A percentile compares a stretch with the other conserved stretches of the same genome.
phyloP scores from a whole-genome alignment of 2,329 filamentous ascomycete genomes.

The Orbilia quercus region DNA sequence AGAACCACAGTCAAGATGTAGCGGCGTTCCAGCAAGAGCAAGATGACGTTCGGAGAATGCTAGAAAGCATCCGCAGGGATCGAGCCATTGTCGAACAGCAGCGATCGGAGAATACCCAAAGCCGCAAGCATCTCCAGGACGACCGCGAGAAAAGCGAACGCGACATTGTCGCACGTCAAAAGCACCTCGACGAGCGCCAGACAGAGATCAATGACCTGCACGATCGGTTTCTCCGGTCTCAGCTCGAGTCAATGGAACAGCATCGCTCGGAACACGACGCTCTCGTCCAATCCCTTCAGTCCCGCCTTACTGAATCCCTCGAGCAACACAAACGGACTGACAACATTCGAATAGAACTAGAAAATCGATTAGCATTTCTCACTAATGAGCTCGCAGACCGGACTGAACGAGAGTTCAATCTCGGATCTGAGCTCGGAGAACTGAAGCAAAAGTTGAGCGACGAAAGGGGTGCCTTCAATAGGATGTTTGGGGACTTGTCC shows the following conservation, averaged over 20 bases:
- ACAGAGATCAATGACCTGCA: slow-evolving; percentile 41
- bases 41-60: slow-evolving; percentile 27
- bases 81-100: slow-evolving; percentile 33
- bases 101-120: slow-evolving; percentile 31
- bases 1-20: slow-evolving; percentile 24
- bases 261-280: slow-evolving; percentile 43
- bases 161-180: slow-evolving; percentile 4
- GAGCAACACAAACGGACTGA: slow-evolving; percentile 38
- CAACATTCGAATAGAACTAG: slow-evolving; percentile 30
- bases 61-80: slow-evolving; percentile 25
- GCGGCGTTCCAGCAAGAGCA: slow-evolving; percentile 26
- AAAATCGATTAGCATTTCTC: slow-evolving; percentile 36
- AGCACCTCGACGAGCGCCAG: slow-evolving; percentile 37
- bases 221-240: slow-evolving; percentile 45
- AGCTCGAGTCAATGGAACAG: slow-evolving; percentile 42
- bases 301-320: slow-evolving; percentile 33
- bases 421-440: slow-evolving; percentile 43
- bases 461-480: slow-evolving; percentile 43
- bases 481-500: slow-evolving; percentile 43
- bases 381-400: slow-evolving; percentile 49
- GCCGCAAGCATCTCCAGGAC: slow-evolving; percentile 29
- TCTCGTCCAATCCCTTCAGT: slow-evolving; percentile 36
- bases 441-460: slow-evolving; percentile 43
- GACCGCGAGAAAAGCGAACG: slow-evolving; percentile 17
- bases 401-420: slow-evolving; percentile 50